Percentiles rank a stretch among this genome's conserved stretches.
Conservation (phyloP, 2,329 filamentous ascomycete genomes). For the Neoscytalidium dimidiatum region DNA sequence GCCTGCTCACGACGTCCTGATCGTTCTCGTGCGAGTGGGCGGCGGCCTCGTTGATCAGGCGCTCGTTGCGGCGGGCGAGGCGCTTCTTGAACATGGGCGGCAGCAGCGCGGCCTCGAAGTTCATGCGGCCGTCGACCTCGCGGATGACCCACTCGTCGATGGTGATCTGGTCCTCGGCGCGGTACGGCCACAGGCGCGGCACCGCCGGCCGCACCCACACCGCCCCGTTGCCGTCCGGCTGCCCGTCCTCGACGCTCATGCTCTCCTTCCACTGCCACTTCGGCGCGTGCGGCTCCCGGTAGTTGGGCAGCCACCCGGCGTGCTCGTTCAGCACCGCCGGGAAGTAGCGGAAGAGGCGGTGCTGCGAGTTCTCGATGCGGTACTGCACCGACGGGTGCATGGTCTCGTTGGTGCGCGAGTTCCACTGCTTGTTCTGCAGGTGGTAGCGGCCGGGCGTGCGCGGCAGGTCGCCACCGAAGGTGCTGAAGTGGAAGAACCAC, state of each 20-base stretch:
- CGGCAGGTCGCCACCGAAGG: not conserved
- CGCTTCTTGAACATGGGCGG: not conserved
- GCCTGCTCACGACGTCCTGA: not conserved
- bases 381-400: not conserved
- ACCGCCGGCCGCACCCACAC: not conserved
- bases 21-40: not conserved
- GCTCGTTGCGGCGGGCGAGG: no score
- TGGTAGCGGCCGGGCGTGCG: not conserved
- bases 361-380: not conserved
- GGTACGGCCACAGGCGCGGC: not conserved
- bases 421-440: not conserved
- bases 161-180: not conserved
- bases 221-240: not conserved
- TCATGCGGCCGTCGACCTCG: not conserved
- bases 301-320: not conserved
- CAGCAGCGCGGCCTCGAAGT: slow-evolving; percentile 6
- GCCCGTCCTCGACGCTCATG: no score
- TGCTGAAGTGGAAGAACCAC: not conserved
- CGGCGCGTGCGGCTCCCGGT: not conserved
- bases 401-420: slow-evolving; percentile 8
- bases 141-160: slow-evolving; percentile 11
- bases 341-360: not conserved
- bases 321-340: not conserved
- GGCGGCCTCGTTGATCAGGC: no score
- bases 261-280: not conserved